Conservation (phyloP, 140 eudicot genomes). For the Bidens hawaiensis region DNA sequence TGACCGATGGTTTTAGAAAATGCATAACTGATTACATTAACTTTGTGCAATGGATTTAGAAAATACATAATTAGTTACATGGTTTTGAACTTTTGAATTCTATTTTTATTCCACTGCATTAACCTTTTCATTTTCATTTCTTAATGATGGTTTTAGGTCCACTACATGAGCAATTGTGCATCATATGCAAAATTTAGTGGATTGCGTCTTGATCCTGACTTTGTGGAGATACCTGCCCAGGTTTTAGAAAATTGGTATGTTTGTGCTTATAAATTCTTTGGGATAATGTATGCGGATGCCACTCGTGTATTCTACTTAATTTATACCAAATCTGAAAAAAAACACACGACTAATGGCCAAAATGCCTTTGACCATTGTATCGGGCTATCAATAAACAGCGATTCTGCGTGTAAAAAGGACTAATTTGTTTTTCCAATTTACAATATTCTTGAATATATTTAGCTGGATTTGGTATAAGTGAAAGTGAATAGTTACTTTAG, state of each 20-base stretch:
- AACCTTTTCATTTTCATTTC: neutral
- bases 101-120: neutral
- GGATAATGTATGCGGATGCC: neutral
- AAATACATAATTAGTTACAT: neutral
- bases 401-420: neutral
- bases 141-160: conserved; percentile 50
- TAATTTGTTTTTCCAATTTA: neutral
- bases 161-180: conserved; percentile 79
- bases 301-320: neutral
- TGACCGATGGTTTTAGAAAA: conserved; percentile 1
- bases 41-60: conserved; percentile 2
- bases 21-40: neutral
- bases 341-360: neutral
- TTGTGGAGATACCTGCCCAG: conserved; percentile 86
- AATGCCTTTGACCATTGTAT: neutral
- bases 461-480: neutral
- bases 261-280: neutral
- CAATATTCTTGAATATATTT: neutral
- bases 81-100: too few species aligned
- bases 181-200: conserved; percentile 84
- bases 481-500: neutral
- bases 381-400: neutral
- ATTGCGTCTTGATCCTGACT: conserved; percentile 85
- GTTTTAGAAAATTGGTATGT: conserved; percentile 81
- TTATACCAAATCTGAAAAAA: neutral